Evolutionary conservation across 257 asterid genomes (phyloP).

Genomic region (Solanum appendiculatum): DNA sequence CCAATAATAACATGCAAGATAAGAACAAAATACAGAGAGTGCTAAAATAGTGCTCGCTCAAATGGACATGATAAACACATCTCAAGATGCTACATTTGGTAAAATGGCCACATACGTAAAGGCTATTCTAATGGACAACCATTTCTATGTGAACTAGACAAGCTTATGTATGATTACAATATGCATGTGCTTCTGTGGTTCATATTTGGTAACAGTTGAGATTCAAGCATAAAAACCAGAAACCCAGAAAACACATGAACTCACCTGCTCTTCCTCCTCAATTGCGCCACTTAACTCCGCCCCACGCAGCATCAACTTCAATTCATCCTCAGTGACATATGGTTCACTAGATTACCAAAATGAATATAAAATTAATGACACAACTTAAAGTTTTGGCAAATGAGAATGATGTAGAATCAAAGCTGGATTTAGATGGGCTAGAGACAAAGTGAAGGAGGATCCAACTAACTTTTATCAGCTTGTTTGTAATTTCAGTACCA

Average conservation of each 20-base stretch:
- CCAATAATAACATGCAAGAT: neutral
- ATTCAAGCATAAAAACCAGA: neutral
- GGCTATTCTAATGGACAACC: neutral
- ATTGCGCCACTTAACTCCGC: conserved; percentile 99
- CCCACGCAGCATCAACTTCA: conserved; percentile 94
- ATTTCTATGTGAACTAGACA: neutral
- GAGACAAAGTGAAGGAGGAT: neutral
- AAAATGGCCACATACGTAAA: neutral
- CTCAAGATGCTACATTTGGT: neutral
- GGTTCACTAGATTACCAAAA: conserved; percentile 62
- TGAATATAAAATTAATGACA: neutral
- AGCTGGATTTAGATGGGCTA: neutral
- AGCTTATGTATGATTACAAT: neutral
- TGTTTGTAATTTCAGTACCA: neutral
- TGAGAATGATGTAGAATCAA: neutral
- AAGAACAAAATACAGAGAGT: neutral
- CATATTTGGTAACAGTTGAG: neutral
- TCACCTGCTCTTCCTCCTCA: conserved; percentile 99
- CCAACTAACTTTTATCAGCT: neutral
- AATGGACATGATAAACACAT: neutral
- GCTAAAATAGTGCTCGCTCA: neutral
- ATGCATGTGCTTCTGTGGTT: conserved; percentile 1
- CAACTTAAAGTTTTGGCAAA: neutral
- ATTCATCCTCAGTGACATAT: conserved; percentile 95
- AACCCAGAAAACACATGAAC: neutral